A percentile compares a stretch with the other conserved stretches of the same genome.
Conservation (phyloP, 2,329 filamentous ascomycete species). For the Alternaria triticimaculans region DNA sequence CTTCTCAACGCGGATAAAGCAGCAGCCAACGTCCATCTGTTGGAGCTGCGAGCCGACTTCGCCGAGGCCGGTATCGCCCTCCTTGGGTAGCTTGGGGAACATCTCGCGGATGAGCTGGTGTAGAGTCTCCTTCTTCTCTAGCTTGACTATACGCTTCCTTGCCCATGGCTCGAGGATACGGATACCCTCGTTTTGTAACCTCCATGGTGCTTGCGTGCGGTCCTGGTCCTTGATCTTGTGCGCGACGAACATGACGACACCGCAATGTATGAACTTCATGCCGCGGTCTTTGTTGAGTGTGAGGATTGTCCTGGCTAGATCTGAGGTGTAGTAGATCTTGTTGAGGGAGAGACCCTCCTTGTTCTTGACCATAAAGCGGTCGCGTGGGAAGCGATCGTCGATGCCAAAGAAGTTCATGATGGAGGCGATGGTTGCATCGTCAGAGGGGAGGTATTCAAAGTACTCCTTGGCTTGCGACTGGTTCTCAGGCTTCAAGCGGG, state of each 20-base stretch:
- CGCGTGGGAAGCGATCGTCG: conserved; percentile 81
- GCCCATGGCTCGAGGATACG: conserved; percentile 91
- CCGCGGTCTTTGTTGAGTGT: conserved; percentile 86
- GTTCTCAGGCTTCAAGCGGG: conserved; percentile 54
- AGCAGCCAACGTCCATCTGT: conserved; percentile 86
- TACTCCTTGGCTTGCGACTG: conserved; percentile 74
- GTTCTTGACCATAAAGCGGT: conserved; percentile 96
- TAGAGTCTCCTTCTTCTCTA: conserved; percentile 77
- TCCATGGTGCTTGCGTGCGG: conserved; percentile 88
- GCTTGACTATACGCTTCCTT: conserved; percentile 79
- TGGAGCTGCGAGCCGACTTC: conserved; percentile 87
- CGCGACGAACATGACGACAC: conserved; percentile 87
- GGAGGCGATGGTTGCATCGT: conserved; percentile 76
- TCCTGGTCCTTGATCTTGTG: conserved; percentile 88
- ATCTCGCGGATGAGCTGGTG: conserved; percentile 87
- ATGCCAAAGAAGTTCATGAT: conserved; percentile 88
- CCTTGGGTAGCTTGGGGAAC: conserved; percentile 86
- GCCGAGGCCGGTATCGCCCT: conserved; percentile 75
- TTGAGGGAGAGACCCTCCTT: conserved; percentile 85
- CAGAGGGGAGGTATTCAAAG: conserved; percentile 84
- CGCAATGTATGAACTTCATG: conserved; percentile 94
- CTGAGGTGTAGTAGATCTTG: conserved; percentile 95
- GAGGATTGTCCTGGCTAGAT: conserved; percentile 83
- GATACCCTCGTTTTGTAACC: conserved; percentile 94
- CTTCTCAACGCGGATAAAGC: conserved; percentile 83